Evolutionary conservation across 305 asterid genomes (phyloP), one percentile per base, ranked within the genome.

Genomic region (Vinca major): DNA sequence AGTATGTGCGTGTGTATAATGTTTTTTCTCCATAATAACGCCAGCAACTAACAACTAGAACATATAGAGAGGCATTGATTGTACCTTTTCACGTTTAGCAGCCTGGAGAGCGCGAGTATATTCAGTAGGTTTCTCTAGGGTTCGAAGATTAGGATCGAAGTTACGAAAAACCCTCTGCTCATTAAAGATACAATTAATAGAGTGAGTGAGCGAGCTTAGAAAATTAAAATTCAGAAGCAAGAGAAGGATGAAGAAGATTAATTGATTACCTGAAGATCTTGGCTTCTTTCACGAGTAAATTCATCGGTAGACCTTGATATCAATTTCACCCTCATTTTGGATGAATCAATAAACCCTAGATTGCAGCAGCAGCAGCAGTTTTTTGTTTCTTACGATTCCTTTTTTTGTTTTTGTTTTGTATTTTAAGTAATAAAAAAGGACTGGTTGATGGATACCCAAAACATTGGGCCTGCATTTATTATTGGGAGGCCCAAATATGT

Each of bases 201-300:
- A 62, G 69, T 7, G 43, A 37, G 17, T 26, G 1, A 54, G 62
- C 20, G 1, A 54, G 62, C 20, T 51, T 55, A 65, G 37, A 61
- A 63, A 1, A 36, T 33, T 73, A 37, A 61, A 20, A 74, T 26
- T 26, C 0, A 26, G 1, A 26, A 26, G 33, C 0, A 26, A 26
- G 1, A 26, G 33, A 26, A 26, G 1, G 33, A 26, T 26, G 33
- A 26, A 26, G 33, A 26, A 26, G 33, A 26, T 26, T 26, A 1
- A 26, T 26, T 26, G 33, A 26, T 26, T 44, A 88, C 97, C 96
- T 92, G 98, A 69, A 92, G 96, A 74, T 92, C 97, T 75, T 88
- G 89, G 82, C 98, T 92, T 70, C 98, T 85, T 82, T 90, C 98
- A 17, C 97, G 93, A 13, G 98, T 92, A 85, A 88, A 92, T 19